Evolutionary conservation across 805 yeast species (phyloP), one percentile per base, ranked within the genome.

Genomic region (Sungouiella thailandica): DNA sequence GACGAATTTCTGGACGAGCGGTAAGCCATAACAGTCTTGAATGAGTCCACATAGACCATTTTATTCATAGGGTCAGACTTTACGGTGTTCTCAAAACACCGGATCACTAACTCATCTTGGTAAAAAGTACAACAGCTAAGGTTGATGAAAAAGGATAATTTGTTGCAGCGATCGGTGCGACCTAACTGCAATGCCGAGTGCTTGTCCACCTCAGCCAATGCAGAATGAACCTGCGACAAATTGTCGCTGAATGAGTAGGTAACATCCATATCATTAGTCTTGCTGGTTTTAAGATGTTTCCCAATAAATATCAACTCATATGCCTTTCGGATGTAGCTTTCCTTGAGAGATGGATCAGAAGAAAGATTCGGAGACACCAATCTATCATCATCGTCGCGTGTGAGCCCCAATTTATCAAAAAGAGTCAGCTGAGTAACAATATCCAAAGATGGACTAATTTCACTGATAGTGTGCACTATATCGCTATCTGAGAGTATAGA

Each of bases 381-480:
- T 19, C 58, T 63, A n/a, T 58, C 53, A 11, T 49, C 37, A 6
- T 47, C 47, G 2, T 46, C 46, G 5, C 58, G 42, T 11, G 55
- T 50, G 50, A 82, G 81, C 3, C 60, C 58, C 24, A 80, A 60
- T 34, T 65, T 72, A 1, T 62, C 46, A 2, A 68, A 51, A 14
- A 87, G 58, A 32, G 83, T 57, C 18, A 29, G 26, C n/a, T n/a
- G n/a, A n/a, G n/a, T n/a, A n/a, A n/a, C n/a, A 7, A 19, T 19
- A 0, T 59, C 53, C 2, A 82, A 66, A 1, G 70, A 60, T 11
- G 75, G 63, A 39, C 71, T 72, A n/a, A 59, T 53, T 3, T 74
- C 54, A 39, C 70, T 65, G 24, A 87, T 78, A 0, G 82, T 75
- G 47, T 74, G 79, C 3, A 65, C 57, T 8, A 71, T 74, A 4